Base-by-base conservation (phyloP, 805 yeast species). In the Metschnikowia gruessii region DNA sequence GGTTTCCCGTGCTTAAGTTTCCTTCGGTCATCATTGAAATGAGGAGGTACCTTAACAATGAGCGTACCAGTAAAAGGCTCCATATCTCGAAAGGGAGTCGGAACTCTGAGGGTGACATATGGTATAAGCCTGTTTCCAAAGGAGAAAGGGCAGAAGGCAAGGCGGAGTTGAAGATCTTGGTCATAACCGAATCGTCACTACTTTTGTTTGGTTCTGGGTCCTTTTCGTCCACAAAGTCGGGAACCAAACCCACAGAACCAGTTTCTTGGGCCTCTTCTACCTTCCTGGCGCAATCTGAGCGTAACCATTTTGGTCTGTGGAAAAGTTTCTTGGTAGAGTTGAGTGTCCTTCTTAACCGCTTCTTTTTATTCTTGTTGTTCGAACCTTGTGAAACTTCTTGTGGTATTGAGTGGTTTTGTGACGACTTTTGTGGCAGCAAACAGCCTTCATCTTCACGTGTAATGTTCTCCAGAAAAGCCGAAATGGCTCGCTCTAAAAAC, bases 51-150 rank as follows among this genome's bases (percentile, higher is more conserved):
- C 32, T 29, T 21, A 39, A 17, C 9, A 39, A 16, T 7, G 42
- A 39, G 15, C 42, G 26, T 10, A 30, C 42, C 16, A 39, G 35
- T 11, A 39, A 39, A 7, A 39, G 29, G 35, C 30, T 29, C 18
- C 42, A 29, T 7, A 39, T 7, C 7, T 39, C 26, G 18, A 39
- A 13, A n/a, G 42, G 42, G 6, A 39, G 15, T 13, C 18, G 42
- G 24, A 39, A 30, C 28, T 29, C 18, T 3, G 42, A 39, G 6
- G 42, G 42, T 6, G 42, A 39, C 3, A 39, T 3, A 2, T 39
- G 26, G 2, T 30, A 15, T 18, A 24, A 30, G 4, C 33, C 29
- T n/a, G 21, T 18, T 18, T 22, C 13, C 29, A 39, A 13, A 19
- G 29, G 17, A 9, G 42, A 30, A 8, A 39, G 13, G 9, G 29